Conservation (phyloP, 148 eudicot species). For the Rhododendron henanense region DNA sequence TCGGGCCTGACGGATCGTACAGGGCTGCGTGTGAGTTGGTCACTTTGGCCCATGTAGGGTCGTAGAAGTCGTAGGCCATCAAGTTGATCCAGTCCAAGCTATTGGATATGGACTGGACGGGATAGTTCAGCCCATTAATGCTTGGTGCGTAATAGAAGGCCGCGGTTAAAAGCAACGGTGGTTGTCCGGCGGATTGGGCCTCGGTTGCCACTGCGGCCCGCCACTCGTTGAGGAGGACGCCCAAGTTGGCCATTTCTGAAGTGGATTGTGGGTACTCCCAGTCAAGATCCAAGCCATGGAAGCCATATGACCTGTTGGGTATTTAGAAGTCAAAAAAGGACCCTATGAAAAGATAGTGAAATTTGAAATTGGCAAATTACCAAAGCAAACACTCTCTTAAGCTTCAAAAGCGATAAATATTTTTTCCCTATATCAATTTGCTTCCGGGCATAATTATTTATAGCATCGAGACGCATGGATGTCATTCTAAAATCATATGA, state of each 20-base stretch:
- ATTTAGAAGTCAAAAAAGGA: neutral
- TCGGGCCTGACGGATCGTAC: slow-evolving; percentile 26
- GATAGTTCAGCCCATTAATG: slow-evolving; percentile 19
- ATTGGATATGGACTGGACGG: slow-evolving; percentile 6
- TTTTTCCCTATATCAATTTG: too few species aligned
- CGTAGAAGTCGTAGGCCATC: slow-evolving; percentile 55
- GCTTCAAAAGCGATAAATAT: too few species aligned
- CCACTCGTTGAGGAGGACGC: slow-evolving; percentile 42
- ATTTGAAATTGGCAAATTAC: neutral
- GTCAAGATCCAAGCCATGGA: slow-evolving; percentile 56
- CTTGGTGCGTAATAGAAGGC: slow-evolving; percentile 31
- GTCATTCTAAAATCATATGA: neutral
- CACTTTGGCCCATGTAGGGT: slow-evolving; percentile 11
- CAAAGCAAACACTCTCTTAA: too few species aligned
- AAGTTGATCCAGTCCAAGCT: slow-evolving; percentile 50
- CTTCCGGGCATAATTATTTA: too few species aligned
- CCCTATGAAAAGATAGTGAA: neutral
- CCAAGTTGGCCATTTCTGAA: slow-evolving; percentile 41
- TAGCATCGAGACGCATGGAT: too few species aligned
- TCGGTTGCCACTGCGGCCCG: slow-evolving; percentile 34
- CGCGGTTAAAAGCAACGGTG: slow-evolving; percentile 34
- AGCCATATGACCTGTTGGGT: slow-evolving; percentile 21
- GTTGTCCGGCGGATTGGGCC: slow-evolving; percentile 17
- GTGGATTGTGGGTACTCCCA: slow-evolving; percentile 43
- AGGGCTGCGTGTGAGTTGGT: slow-evolving; percentile 36